Evolutionary conservation across 2,329 filamentous ascomycete genomes (phyloP).

Genomic region (Parascedosporium putredinis): DNA sequence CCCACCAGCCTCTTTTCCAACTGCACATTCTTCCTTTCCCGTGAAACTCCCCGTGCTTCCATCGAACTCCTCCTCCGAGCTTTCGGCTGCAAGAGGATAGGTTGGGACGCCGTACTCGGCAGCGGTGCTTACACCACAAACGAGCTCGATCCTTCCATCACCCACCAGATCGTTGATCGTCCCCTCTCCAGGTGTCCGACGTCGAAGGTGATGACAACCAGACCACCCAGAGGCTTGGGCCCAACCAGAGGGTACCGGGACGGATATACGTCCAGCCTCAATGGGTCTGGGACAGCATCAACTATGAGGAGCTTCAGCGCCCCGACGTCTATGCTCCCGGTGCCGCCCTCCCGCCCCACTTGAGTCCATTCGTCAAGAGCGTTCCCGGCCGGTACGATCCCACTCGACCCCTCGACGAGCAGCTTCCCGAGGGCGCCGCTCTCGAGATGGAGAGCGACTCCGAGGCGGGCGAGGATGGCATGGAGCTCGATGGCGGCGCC

Average conservation of each 20-base stretch:
- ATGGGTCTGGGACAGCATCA: slow-evolving; percentile 97
- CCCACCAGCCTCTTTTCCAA: slow-evolving; percentile 72
- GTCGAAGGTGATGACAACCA: slow-evolving; percentile 49
- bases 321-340: slow-evolving; percentile 85
- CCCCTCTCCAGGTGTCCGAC: slow-evolving; percentile 57
- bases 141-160: slow-evolving; percentile 79
- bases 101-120: slow-evolving; percentile 85
- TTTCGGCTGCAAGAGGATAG: slow-evolving; percentile 92
- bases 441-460: slow-evolving; percentile 55
- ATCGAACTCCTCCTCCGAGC: slow-evolving; percentile 88
- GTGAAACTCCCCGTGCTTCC: slow-evolving; percentile 82
- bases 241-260: slow-evolving; percentile 73
- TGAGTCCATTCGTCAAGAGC: slow-evolving; percentile 90
- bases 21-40: slow-evolving; percentile 85
- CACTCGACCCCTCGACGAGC: slow-evolving; percentile 71
- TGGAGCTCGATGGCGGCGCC: slow-evolving; percentile 35
- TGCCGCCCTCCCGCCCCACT: slow-evolving; percentile 79
- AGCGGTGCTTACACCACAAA: slow-evolving; percentile 87
- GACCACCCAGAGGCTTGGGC: slow-evolving; percentile 45
- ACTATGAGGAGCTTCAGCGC: slow-evolving; percentile 78
- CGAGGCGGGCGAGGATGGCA: slow-evolving; percentile 33
- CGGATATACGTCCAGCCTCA: slow-evolving; percentile 91
- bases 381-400: slow-evolving; percentile 87
- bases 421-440: slow-evolving; percentile 79
- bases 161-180: slow-evolving; percentile 91